Base-by-base conservation (phyloP, 495 filamentous ascomycete species). In the Bacidia gigantensis region DNA sequence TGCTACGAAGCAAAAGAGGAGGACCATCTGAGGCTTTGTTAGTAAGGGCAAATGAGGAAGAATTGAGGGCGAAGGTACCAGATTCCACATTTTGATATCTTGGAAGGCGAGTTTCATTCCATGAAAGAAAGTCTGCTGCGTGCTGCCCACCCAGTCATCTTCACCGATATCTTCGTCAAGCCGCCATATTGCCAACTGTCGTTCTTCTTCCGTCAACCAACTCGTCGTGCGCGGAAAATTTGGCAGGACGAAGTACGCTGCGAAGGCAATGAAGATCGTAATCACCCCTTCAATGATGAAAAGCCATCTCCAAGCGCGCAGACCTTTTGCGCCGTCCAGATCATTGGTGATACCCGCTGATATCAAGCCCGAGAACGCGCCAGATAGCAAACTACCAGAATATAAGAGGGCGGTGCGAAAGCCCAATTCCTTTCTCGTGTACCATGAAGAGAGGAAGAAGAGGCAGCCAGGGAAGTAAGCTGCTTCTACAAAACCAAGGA, bases 81-180 rank as follows among this genome's bases (percentile, higher is more conserved):
- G 67, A 52, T 87, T 67, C 69, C 78, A 89, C 14, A 78, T 87
- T 64, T 85, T 89, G 46, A 73, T 55, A 63, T 94, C 87, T 12
- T 63, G 60, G 53, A 87, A 76, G 1, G 86, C 86, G n/a, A 87
- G 66, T 60, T 77, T 82, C 11, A 81, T 66, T 1, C 87, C 87
- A 39, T 82, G 67, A 60, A 76, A 70, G 62, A 87, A 78, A 2
- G 78, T 77, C 56, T 81, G 82, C 21, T 84, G 62, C 32, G 81
- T 70, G 47, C 73, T 73, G 35, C 74, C 76, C 22, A 75, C 65
- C 82, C 79, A 83, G 64, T 90, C 85, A 56, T 84, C 83, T 57
- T 83, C 72, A 11, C 87, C 87, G 52, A 87, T 81, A 64, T 94
- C 87, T 58, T 87, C 82, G 54, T 83, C 76, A 9, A 89, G 63